phyloP scores from a whole-genome alignment of 139 green algal species.

The Chlamydomonas eustigma region DNA sequence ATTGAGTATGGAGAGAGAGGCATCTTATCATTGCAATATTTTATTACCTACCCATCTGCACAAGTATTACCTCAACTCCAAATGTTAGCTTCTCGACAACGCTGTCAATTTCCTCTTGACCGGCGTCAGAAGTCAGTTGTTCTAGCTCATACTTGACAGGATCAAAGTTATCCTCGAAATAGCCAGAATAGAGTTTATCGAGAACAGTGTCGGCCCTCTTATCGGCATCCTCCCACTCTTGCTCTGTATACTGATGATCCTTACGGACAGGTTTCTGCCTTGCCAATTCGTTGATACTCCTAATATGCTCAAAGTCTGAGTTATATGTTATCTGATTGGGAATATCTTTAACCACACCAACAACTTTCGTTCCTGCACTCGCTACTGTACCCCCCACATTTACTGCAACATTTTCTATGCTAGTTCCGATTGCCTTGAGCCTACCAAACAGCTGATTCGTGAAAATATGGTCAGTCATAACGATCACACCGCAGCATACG shows the following conservation, averaged over 20 bases:
- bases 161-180: conserved; percentile 48
- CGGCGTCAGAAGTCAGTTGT: conserved; percentile 24
- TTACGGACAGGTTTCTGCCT: background rate
- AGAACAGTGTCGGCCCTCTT: conserved; percentile 29
- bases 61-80: conserved; percentile 44
- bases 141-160: conserved; percentile 42
- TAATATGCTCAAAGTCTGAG: conserved; percentile 5
- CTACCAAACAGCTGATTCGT: no score
- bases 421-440: background rate
- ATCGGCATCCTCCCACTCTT: conserved; percentile 28
- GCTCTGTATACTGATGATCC: conserved; percentile 19
- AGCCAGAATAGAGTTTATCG: conserved; percentile 27
- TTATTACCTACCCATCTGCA: background rate
- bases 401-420: background rate
- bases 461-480: no score
- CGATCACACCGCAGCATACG: no score
- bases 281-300: background rate
- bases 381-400: background rate
- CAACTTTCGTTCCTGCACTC: background rate
- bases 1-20: background rate
- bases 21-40: background rate
- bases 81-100: conserved; percentile 45
- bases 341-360: background rate
- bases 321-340: background rate
- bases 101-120: conserved; percentile 47